Conservation (phyloP, 1,284 basidiomycete species). For the Rhodotorula sp. region DNA sequence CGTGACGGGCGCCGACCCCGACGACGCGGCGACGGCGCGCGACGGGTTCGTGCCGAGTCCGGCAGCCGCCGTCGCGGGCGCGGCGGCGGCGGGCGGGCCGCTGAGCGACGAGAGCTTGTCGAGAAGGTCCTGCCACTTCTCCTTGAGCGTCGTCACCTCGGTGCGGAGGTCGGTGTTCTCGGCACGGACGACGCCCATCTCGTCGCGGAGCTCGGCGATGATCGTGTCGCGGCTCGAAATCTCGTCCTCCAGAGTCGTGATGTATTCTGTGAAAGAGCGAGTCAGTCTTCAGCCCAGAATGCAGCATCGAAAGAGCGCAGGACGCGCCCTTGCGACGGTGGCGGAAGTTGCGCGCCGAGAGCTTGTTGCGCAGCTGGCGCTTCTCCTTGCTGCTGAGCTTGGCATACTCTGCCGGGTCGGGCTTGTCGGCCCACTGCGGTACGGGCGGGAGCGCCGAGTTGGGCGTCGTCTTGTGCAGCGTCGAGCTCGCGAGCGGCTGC, state of each 20-base stretch:
- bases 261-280: conserved; percentile 80
- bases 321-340: conserved; percentile 8
- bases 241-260: conserved; percentile 66
- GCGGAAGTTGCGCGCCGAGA: conserved; percentile 59
- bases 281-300: background rate
- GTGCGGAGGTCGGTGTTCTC: conserved; percentile 84
- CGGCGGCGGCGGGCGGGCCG: conserved; percentile 38
- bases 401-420: conserved; percentile 88
- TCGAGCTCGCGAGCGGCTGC: conserved; percentile 28
- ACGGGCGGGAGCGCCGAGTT: conserved; percentile 39
- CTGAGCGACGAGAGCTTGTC: conserved; percentile 51
- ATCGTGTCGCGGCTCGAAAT: conserved; percentile 88
- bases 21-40: conserved; percentile 28
- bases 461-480: conserved; percentile 33
- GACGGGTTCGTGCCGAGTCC: conserved; percentile 40
- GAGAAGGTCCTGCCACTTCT: conserved; percentile 51
- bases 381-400: conserved; percentile 96
- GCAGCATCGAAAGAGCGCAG: conserved; percentile 56
- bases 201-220: conserved; percentile 81
- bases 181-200: conserved; percentile 51
- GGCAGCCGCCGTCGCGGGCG: conserved; percentile 25
- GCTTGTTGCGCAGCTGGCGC: conserved; percentile 93
- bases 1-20: background rate
- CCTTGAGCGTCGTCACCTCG: conserved; percentile 81
- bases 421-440: conserved; percentile 51